phyloP scores from a whole-genome alignment of 495 filamentous ascomycete species.

The Emericellopsis terricola region DNA sequence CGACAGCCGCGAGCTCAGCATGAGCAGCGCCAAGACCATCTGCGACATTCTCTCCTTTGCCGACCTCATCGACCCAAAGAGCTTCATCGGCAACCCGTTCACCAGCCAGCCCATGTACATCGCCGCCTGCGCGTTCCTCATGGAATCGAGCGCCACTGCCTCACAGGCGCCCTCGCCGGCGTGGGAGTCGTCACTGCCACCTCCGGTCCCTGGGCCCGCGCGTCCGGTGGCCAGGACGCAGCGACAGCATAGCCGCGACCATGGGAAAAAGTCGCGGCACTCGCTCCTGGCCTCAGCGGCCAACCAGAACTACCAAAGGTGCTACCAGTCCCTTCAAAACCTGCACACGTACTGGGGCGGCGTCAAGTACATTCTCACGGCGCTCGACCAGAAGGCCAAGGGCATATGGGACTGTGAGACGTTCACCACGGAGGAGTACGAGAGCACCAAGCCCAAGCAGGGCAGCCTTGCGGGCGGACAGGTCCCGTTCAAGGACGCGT shows the following conservation, averaged over 20 bases:
- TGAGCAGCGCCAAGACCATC: slow-evolving; percentile 80
- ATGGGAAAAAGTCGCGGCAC: slow-evolving; percentile 31
- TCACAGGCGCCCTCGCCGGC: slow-evolving; percentile 38
- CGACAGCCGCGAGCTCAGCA: slow-evolving; percentile 63
- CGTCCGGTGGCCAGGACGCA: too few species aligned
- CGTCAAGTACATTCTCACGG: slow-evolving; percentile 69
- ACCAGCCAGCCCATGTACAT: slow-evolving; percentile 84
- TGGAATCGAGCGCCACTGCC: slow-evolving; percentile 46
- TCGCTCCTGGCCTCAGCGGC: slow-evolving; percentile 56
- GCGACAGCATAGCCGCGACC: slow-evolving; percentile 8
- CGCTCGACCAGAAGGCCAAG: slow-evolving; percentile 72
- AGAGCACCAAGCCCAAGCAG: slow-evolving; percentile 37
- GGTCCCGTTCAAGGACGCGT: slow-evolving; percentile 13
- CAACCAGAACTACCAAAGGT: slow-evolving; percentile 63
- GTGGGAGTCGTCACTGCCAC: slow-evolving; percentile 28
- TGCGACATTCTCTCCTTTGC: slow-evolving; percentile 69
- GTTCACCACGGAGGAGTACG: slow-evolving; percentile 61
- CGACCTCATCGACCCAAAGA: slow-evolving; percentile 60
- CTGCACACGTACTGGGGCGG: slow-evolving; percentile 70
- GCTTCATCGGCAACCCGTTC: slow-evolving; percentile 71
- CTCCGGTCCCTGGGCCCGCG: slow-evolving; percentile 11
- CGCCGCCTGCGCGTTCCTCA: slow-evolving; percentile 69
- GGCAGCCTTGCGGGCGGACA: slow-evolving; percentile 23
- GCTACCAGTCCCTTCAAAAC: slow-evolving; percentile 61
- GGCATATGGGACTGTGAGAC: slow-evolving; percentile 68